Evolutionary conservation across 257 asterid genomes (phyloP).

Genomic region (Anisodus acutangulus): DNA sequence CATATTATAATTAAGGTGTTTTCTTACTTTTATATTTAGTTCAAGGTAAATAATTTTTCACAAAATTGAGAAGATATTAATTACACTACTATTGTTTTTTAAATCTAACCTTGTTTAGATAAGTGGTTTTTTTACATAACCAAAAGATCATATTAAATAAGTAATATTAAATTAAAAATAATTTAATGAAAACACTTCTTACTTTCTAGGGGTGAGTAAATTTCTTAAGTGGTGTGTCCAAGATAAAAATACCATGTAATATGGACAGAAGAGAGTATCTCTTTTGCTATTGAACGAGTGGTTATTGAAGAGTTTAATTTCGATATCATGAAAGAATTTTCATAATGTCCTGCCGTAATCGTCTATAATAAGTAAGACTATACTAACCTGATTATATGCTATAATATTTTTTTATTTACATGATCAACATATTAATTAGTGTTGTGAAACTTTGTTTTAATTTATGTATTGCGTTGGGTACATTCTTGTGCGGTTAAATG

Average conservation of each 20-base stretch:
- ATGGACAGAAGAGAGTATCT: not conserved
- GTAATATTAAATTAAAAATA: not conserved
- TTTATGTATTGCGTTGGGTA: not conserved
- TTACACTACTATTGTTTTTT: not conserved
- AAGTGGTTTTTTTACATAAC: not conserved
- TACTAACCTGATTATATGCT: not conserved
- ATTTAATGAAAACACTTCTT: not conserved
- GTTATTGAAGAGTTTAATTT: not conserved
- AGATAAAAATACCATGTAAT: not conserved
- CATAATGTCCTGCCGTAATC: not conserved
- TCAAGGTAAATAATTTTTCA: not conserved
- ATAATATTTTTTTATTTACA: not conserved
- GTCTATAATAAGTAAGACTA: not conserved
- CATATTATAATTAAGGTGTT: not conserved
- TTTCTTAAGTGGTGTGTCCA: not conserved
- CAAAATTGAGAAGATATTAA: too few relatives aligned
- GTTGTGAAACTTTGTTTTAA: not conserved
- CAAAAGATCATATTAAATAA: not conserved
- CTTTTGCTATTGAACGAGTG: not conserved
- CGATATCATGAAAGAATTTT: not conserved
- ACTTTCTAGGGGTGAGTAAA: not conserved
- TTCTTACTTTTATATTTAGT: not conserved
- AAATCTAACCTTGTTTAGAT: not conserved
- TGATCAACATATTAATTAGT: not conserved
- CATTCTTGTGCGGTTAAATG: not conserved